These are phyloP conservation scores for Fraxinus anomala DNA, from an alignment of 257 asterid genomes.

Conservation along the genomic window DNA sequence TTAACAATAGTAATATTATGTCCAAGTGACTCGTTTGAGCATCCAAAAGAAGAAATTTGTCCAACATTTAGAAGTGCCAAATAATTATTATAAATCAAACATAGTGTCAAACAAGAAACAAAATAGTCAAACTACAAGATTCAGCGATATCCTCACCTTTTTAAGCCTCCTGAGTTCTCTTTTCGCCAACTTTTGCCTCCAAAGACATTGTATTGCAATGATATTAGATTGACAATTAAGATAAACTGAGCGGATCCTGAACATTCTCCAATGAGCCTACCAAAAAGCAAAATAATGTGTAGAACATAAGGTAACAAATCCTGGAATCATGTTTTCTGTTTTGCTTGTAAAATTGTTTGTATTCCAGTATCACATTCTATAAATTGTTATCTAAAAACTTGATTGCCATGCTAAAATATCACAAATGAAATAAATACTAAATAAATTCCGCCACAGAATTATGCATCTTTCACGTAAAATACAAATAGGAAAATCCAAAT, in stretches of 20 bases:
- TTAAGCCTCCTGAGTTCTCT: slow-evolving; percentile 84
- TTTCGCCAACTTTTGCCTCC: slow-evolving; percentile 93
- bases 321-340: neutral
- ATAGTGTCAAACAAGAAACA: neutral
- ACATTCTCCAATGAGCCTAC: slow-evolving; percentile 92
- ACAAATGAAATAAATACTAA: neutral
- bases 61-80: neutral
- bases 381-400: neutral
- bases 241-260: slow-evolving; percentile 67
- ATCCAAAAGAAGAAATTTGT: neutral
- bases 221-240: slow-evolving; percentile 74
- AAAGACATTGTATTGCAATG: slow-evolving; percentile 85
- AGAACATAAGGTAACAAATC: neutral
- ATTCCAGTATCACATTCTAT: neutral
- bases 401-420: neutral
- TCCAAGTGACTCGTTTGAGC: neutral
- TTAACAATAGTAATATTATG: neutral
- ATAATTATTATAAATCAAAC: neutral
- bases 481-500: neutral
- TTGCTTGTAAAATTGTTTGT: neutral
- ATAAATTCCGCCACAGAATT: neutral
- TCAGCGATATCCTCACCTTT: slow-evolving; percentile 53
- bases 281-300: slow-evolving; percentile 26
- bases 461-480: neutral
- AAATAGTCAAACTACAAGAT: neutral